Evolutionary conservation across 1,284 basidiomycete genomes (phyloP).

Genomic region (Moesziomyces sp.): DNA sequence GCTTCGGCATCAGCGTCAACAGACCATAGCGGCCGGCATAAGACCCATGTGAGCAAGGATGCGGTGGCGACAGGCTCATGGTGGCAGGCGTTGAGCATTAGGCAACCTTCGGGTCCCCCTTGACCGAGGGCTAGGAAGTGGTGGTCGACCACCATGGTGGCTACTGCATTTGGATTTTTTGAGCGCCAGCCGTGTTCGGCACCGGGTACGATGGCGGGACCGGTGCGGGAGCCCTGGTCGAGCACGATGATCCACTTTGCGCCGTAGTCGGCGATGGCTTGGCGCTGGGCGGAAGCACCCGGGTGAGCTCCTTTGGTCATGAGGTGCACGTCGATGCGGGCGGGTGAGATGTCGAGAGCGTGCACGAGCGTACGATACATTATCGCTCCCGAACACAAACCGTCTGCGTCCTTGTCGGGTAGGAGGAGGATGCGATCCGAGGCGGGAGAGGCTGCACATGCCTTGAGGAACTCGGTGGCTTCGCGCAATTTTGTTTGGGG

Average conservation of each 20-base stretch:
- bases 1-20: slow-evolving; percentile 14
- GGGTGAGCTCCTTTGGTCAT: slow-evolving; percentile 52
- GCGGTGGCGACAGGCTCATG: slow-evolving; percentile 48
- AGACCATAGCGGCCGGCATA: slow-evolving; percentile 47
- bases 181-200: slow-evolving; percentile 48
- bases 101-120: slow-evolving; percentile 42
- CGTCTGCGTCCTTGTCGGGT: slow-evolving; percentile 59
- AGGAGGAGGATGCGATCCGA: slow-evolving; percentile 38
- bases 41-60: slow-evolving; percentile 48
- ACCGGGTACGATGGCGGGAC: slow-evolving; percentile 39
- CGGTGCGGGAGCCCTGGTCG: slow-evolving; percentile 55
- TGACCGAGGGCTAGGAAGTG: slow-evolving; percentile 35
- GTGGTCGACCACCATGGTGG: slow-evolving; percentile 54
- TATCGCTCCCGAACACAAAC: slow-evolving; percentile 48
- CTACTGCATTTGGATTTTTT: slow-evolving; percentile 10
- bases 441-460: slow-evolving; percentile 15
- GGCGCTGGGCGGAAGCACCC: slow-evolving; percentile 21
- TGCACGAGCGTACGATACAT: slow-evolving; percentile 49
- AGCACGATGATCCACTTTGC: slow-evolving; percentile 53
- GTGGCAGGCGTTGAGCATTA: slow-evolving; percentile 55
- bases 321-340: slow-evolving; percentile 44
- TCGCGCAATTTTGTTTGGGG: slow-evolving; percentile 15
- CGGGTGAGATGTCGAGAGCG: slow-evolving; percentile 24
- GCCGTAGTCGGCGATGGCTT: slow-evolving; percentile 26
- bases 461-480: slow-evolving; percentile 26